Base-by-base conservation (phyloP, 371 early-diverging fungal species). In the Apophysomyces trapeziformis region DNA sequence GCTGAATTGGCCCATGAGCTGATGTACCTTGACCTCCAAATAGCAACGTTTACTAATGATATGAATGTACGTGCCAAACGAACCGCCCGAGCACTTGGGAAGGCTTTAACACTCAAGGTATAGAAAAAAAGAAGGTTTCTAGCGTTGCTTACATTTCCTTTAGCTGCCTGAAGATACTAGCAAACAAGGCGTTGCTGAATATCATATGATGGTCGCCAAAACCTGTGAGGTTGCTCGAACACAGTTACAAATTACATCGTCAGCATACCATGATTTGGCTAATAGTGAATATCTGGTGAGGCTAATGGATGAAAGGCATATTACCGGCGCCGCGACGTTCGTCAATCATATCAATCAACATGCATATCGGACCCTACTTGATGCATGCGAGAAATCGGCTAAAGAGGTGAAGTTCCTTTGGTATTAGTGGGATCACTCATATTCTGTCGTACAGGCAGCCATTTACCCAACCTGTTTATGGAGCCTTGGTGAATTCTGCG, bases 401-500 rank as follows among this genome's bases (percentile, higher is more conserved):
- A 41, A 63, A 16, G 63, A 74, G 26, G 73, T 73, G 58, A 26
- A 32, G 50, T 26, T 26, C 39, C 5, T 7, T 35, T 14, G 16
- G 14, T 13, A 13, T 13, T 63, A 0, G 38, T 37, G 13, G 13
- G 16, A 35, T 39, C 45, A 5, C 18, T 21, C n/a, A 21, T 21
- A 16, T 4, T 21, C 54, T 50, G 16, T 9, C 54, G 54, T 16
- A 39, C 60, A 77, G 78, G 12, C 38, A 58, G 21, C 38, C 0
- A 9, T 67, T 32, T 50, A 69, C 9, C 41, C 74, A 1, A 61
- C 68, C 6, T 71, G 76, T 47, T 50, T 72, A 36, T 81, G 81
- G 81, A 66, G 58, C 8, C 47, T 78, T 11, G 81, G 78, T 37
- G 68, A 72, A 41, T 81, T 78, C 26, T 81, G 81, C 38, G 78